These are phyloP conservation scores for Fomitopsis betulina DNA, from an alignment of 1,284 basidiomycete species.

Conservation along the genomic window DNA sequence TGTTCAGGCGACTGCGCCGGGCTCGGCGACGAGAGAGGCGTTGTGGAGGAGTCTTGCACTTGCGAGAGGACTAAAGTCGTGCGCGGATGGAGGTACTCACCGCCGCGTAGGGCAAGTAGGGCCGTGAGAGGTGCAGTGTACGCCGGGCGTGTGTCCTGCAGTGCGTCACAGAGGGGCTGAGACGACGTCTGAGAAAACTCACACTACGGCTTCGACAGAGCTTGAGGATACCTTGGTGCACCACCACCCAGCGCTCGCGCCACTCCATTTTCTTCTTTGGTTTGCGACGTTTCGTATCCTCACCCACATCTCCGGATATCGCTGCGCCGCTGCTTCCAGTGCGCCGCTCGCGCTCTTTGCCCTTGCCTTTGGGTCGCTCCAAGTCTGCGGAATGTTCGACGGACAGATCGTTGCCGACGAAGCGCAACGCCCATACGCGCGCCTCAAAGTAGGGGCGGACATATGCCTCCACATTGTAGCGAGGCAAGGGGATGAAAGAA, in stretches of 20 bases:
- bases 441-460: conserved; percentile 67
- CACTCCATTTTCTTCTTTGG: conserved; percentile 43
- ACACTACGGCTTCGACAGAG: conserved; percentile 53
- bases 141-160: conserved; percentile 39
- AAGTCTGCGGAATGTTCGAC: not conserved
- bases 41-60: not conserved
- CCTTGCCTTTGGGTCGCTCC: conserved; percentile 11
- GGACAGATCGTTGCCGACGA: conserved; percentile 27
- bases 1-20: not conserved
- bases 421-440: conserved; percentile 49
- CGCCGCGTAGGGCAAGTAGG: conserved; percentile 40
- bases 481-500: conserved; percentile 38
- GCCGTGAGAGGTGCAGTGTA: conserved; percentile 38
- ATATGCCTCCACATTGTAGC: conserved; percentile 42
- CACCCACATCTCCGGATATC: conserved; percentile 2
- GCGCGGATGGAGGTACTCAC: conserved; percentile 36
- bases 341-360: conserved; percentile 2
- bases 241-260: conserved; percentile 59
- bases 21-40: conserved; percentile 7
- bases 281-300: conserved; percentile 13
- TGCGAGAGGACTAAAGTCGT: not conserved
- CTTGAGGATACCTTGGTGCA: conserved; percentile 50
- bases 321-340: conserved; percentile 1
- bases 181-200: conserved; percentile 15
- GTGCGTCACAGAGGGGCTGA: not conserved